A percentile compares a stretch with the other conserved stretches of the same genome.
phyloP scores from a whole-genome alignment of 441 rosid species.

The Manihot esculenta region DNA sequence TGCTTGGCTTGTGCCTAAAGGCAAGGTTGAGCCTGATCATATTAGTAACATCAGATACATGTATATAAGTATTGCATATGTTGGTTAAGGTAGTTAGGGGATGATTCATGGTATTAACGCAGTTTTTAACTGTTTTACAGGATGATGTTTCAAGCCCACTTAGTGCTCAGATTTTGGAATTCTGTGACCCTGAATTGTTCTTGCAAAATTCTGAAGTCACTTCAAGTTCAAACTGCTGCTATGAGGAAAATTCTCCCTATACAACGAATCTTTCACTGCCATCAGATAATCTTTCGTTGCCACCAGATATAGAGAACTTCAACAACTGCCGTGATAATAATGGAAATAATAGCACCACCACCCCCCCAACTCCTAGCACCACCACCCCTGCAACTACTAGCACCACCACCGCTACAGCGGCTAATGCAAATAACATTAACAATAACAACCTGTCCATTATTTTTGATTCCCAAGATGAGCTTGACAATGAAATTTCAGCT shows the following conservation, averaged over 20 bases:
- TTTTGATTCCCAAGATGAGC: constrained; percentile 64
- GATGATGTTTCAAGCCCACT: constrained; percentile 79
- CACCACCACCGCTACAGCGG: constrained; percentile 23
- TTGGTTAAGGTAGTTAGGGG: background rate
- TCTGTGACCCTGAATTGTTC: constrained; percentile 64
- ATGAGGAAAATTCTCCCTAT: constrained; percentile 45
- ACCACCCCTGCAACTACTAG: constrained; percentile 31
- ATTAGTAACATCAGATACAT: background rate
- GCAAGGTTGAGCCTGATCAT: constrained; percentile 19
- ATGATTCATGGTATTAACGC: constrained; percentile 9
- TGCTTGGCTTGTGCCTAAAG: constrained; percentile 16
- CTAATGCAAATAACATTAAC: constrained; percentile 22
- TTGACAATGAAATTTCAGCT: constrained; percentile 77
- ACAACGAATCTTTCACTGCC: constrained; percentile 31
- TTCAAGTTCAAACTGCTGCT: constrained; percentile 61
- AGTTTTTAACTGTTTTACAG: constrained; percentile 38
- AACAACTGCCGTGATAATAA: constrained; percentile 33
- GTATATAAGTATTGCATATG: background rate
- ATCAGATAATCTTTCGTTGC: constrained; percentile 33
- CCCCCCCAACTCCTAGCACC: constrained; percentile 3
- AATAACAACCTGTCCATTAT: constrained; percentile 45
- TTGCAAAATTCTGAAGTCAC: constrained; percentile 72
- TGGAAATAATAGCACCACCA: constrained; percentile 15
- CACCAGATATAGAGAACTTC: constrained; percentile 33
- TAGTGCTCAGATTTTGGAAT: constrained; percentile 60